phyloP scores from a whole-genome alignment of 2,329 filamentous ascomycete species.

The Chalara sp. region DNA sequence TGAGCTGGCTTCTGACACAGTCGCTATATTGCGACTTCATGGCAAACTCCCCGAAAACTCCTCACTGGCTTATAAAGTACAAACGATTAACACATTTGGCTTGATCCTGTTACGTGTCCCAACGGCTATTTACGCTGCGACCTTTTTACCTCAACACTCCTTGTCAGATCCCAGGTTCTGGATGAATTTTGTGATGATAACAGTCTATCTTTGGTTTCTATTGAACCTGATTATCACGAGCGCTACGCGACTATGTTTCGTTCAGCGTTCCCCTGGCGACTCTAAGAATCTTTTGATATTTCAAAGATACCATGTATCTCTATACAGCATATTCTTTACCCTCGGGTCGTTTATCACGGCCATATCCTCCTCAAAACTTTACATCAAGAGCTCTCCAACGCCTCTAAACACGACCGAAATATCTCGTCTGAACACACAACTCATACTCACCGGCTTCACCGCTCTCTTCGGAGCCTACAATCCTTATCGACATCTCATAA shows the following conservation, averaged over 20 bases:
- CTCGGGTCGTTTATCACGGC: background rate
- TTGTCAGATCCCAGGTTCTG: background rate
- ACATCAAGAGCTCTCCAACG: background rate
- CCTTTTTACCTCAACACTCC: background rate
- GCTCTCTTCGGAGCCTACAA: background rate
- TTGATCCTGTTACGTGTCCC: constrained; percentile 1
- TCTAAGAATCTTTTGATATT: too few relatives aligned
- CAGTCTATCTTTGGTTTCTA: background rate
- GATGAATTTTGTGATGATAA: background rate
- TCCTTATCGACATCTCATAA: background rate
- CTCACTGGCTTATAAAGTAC: constrained; percentile 1
- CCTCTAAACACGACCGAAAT: background rate
- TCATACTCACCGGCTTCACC: background rate
- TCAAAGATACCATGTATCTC: too few relatives aligned
- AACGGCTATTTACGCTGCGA: background rate
- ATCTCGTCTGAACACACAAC: background rate
- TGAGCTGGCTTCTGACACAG: constrained; percentile 5
- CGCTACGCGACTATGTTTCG: background rate
- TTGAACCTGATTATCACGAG: background rate
- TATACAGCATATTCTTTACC: too few relatives aligned
- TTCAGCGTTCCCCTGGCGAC: too few relatives aligned
- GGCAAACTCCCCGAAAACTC: constrained; percentile 3
- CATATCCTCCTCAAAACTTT: background rate
- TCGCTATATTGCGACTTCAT: constrained; percentile 2
- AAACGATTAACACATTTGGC: background rate